Base-by-base conservation (phyloP, 2,329 filamentous ascomycete species). In the Sclerotinia subarctica region DNA sequence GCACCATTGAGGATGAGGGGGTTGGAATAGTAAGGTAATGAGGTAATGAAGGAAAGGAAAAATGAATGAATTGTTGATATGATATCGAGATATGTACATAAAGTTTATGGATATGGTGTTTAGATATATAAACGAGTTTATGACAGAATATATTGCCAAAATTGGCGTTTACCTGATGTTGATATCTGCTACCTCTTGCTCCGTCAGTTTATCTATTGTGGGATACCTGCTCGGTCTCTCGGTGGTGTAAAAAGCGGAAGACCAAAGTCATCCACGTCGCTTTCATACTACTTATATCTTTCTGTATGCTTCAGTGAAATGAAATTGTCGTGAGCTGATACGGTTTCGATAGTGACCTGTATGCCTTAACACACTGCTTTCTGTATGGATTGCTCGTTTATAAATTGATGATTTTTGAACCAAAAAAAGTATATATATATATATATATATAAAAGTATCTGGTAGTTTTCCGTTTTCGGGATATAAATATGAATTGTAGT, bases 1-100 rank as follows among this genome's bases (percentile, higher is more conserved):
- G 60, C 69, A 52, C 69, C 68, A 19, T 66, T 69, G 62, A 68
- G 24, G 62, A 68, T 44, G 69, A 57, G 67, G 44, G 42, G 24
- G 3, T n/a, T 42, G 53, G 19, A 46, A n/a, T n/a, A 26, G 11
- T 46, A 24, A 60, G 32, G 6, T 21, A n/a, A 29, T 46, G 62
- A 32, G 35, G 19, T 42, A 17, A 42, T 44, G 26, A 29, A 56
- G 5, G 47, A 21, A 15, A 42, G 44, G 58, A 46, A 11, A 26
- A 46, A 6, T 13, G 7, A 3, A 5, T 29, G 32, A 10, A 15
- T 15, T 38, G 10, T 15, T 6, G 7, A 32, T 24, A n/a, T 47
- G 46, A 13, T 54, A 35, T 21, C 32, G 10, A 8, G 17, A 19
- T 19, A n/a, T 56, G 21, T 56, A 38, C 7, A 32, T n/a, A 11